Percentiles rank a stretch among this genome's conserved stretches.
Evolutionary conservation across 75 land plant species (phyloP).

Genomic region (Isoetes taiwanensis): DNA sequence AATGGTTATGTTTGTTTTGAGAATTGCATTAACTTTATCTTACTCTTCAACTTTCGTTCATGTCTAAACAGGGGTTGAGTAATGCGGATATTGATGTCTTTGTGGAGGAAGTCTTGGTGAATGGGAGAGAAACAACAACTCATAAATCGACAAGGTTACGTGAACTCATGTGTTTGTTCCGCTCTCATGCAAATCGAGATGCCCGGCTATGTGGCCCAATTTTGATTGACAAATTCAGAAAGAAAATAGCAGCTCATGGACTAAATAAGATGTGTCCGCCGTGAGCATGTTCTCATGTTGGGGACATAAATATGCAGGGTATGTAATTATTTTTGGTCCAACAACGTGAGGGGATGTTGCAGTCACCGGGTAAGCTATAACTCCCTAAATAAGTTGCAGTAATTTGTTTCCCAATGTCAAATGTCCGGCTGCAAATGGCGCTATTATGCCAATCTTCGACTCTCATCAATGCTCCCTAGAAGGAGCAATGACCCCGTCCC

Average conservation of each 20-base stretch:
- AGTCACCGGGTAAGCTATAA: conserved; percentile 93
- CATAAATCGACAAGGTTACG: conserved; percentile 47
- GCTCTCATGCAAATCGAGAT: conserved; percentile 78
- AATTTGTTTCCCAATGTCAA: no score
- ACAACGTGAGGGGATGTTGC: conserved; percentile 32
- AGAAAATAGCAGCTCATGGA: conserved; percentile 49
- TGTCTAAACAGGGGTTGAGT: conserved; percentile 36
- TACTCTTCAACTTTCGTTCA: no score
- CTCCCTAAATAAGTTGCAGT: no score
- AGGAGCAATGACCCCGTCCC: no score
- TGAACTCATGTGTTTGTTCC: conserved; percentile 76
- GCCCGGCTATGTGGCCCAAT: conserved; percentile 84
- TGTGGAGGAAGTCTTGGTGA: conserved; percentile 89
- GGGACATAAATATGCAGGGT: conserved; percentile 96
- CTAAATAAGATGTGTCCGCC: conserved; percentile 58
- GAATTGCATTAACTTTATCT: no score
- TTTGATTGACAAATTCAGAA: conserved; percentile 43
- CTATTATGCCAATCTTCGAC: no score
- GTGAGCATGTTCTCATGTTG: conserved; percentile 81
- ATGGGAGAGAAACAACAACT: conserved; percentile 42
- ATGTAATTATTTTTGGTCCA: conserved; percentile 72
- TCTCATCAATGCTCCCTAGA: no score
- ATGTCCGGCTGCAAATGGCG: no score
- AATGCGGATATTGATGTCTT: conserved; percentile 75
- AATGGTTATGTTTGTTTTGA: no score